Evolutionary conservation across 768 basidiomycete species (phyloP).

Genomic region (Pulveroboletus sp.): DNA sequence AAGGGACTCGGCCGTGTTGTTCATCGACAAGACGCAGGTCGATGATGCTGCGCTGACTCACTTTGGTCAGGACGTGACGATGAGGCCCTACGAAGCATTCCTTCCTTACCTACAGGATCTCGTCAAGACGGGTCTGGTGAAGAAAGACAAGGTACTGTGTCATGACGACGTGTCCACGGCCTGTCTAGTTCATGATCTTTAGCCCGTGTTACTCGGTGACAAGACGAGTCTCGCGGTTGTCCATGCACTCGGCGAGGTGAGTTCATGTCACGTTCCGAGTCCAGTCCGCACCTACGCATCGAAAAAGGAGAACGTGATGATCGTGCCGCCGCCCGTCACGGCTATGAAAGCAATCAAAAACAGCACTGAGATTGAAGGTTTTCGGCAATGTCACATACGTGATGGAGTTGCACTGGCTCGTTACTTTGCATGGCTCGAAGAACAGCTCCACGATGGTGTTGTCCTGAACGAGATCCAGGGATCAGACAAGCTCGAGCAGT

Average conservation of each 20-base stretch:
- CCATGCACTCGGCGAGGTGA: slow-evolving; percentile 68
- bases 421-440: slow-evolving; percentile 96
- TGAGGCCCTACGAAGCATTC: slow-evolving; percentile 67
- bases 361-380: slow-evolving; percentile 77
- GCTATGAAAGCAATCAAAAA: slow-evolving; percentile 83
- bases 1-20: slow-evolving; percentile 53
- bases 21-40: slow-evolving; percentile 54
- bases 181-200: background rate
- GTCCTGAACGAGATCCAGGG: slow-evolving; percentile 75
- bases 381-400: slow-evolving; percentile 81
- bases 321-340: slow-evolving; percentile 67
- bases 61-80: slow-evolving; percentile 56
- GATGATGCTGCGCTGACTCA: slow-evolving; percentile 38
- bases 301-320: slow-evolving; percentile 52
- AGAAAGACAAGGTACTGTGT: slow-evolving; percentile 27
- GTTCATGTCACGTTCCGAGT: slow-evolving; percentile 2
- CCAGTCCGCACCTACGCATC: background rate
- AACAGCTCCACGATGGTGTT: slow-evolving; percentile 59
- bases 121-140: slow-evolving; percentile 30
- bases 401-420: slow-evolving; percentile 84
- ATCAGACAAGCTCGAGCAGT: slow-evolving; percentile 73
- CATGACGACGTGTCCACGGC: slow-evolving; percentile 2
- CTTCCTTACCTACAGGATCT: slow-evolving; percentile 58
- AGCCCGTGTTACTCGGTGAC: slow-evolving; percentile 74
- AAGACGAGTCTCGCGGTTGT: slow-evolving; percentile 80